Evolutionary conservation across 2,329 filamentous ascomycete species (phyloP).

Genomic region (Colletotrichum liriopes): DNA sequence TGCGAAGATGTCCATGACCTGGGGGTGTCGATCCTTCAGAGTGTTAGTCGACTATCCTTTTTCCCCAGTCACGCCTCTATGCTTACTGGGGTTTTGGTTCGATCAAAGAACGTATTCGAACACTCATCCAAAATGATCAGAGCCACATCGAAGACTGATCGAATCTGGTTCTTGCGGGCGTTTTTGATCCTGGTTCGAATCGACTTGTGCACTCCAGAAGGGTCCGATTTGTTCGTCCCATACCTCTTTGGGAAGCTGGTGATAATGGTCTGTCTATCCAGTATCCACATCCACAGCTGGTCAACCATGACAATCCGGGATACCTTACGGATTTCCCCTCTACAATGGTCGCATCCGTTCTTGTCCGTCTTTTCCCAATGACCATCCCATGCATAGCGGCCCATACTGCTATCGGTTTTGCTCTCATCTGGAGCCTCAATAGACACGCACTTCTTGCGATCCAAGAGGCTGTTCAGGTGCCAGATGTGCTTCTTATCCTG

Average conservation of each 20-base stretch:
- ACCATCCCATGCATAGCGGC: conserved; percentile 35
- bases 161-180: conserved; percentile 48
- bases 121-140: conserved; percentile 61
- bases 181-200: conserved; percentile 53
- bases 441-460: not conserved
- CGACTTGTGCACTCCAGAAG: conserved; percentile 58
- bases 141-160: conserved; percentile 59
- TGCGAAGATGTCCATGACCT: conserved; percentile 59
- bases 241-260: conserved; percentile 61
- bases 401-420: not conserved
- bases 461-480: not conserved
- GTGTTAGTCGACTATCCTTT: not conserved
- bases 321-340: conserved; percentile 32
- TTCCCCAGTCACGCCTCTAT: rapidly evolving
- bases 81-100: conserved; percentile 47
- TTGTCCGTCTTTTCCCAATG: conserved; percentile 40
- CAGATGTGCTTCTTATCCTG: conserved; percentile 25
- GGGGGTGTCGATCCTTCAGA: conserved; percentile 50
- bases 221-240: conserved; percentile 58
- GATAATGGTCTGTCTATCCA: conserved; percentile 55
- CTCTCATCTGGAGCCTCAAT: not conserved
- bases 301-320: conserved; percentile 59
- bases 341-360: conserved; percentile 44
- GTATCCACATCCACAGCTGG: conserved; percentile 61
- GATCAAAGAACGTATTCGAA: conserved; percentile 58